These are phyloP conservation scores for Debaryomycetaceae sp. DNA, from an alignment of 1,139 yeast species.

Conservation along the genomic window DNA sequence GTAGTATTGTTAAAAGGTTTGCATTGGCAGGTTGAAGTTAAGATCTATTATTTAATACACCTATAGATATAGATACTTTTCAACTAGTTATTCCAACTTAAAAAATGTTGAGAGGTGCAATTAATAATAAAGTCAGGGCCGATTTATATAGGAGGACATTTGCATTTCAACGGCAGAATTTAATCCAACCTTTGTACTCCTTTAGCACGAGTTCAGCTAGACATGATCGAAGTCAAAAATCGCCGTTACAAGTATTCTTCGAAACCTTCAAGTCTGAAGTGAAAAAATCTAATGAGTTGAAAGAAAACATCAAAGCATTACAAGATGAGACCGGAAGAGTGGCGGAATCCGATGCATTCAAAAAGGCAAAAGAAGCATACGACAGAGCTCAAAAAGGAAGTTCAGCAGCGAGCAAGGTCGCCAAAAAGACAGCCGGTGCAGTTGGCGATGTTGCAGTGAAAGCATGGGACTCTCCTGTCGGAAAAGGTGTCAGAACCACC, in stretches of 20 bases:
- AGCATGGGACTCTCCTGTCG: slow-evolving; percentile 97
- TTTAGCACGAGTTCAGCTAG: neutral
- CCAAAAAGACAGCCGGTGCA: slow-evolving; percentile 88
- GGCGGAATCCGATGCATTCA: slow-evolving; percentile 92
- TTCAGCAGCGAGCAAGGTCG: slow-evolving; percentile 79
- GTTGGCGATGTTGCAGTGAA: slow-evolving; percentile 86
- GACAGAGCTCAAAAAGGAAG: slow-evolving; percentile 78
- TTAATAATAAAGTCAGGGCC: neutral
- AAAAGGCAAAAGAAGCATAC: slow-evolving; percentile 89
- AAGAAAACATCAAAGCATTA: slow-evolving; percentile 88
- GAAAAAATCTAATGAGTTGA: slow-evolving; percentile 84
- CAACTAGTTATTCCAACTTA: neutral
- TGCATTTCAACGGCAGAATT: neutral
- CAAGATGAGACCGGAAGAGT: slow-evolving; percentile 96
- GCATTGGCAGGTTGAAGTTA: neutral
- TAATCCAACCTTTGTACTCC: neutral
- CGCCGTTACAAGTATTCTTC: slow-evolving; percentile 89
- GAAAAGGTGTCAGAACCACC: slow-evolving; percentile 80
- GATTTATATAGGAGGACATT: neutral
- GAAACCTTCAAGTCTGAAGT: slow-evolving; percentile 92
- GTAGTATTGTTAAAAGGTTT: too few relatives aligned
- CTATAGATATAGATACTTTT: neutral
- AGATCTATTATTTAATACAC: neutral
- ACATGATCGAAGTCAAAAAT: slow-evolving; percentile 37
- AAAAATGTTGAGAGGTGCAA: neutral